Base-by-base conservation (phyloP, 768 basidiomycete species). In the Psilocybe cubensis region DNA sequence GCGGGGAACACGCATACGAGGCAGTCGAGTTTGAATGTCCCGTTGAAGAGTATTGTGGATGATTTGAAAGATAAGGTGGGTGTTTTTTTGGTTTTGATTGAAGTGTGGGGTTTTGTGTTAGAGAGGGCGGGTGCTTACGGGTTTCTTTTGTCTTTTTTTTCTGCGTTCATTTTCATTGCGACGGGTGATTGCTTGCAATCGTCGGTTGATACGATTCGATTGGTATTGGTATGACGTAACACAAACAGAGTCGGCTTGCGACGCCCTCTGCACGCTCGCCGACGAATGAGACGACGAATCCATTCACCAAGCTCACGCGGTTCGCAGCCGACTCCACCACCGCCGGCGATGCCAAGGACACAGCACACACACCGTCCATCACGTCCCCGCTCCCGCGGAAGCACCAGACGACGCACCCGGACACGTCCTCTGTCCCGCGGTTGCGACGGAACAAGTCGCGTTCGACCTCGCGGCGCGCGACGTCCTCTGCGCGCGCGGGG, bases 21-120 rank as follows among this genome's bases (percentile, higher is more conserved):
- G 41, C 62, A 68, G 43, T 25, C 61, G 7, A 72, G 70, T 60
- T 52, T 62, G 21, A 68, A 68, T 27, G 74, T 67, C 0, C 84
- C 84, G 2, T 68, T 88, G 52, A 82, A 76, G 71, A 89, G 89
- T 60, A 92, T 93, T 61, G 88, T 93, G 45, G 90, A 92, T 3
- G 91, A 92, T 72, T 79, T 92, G 52, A 81, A 78, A 63, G 85
- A 82, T 70, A 89, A 87, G 77, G 86, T 84, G 54, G 12, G 52
- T 28, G 27, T 38, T 7, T 24, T 46, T 25, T 4, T 27, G 14
- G 11, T 7, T 18, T 3, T 44, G 7, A 46, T 3, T 9, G 9
- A 31, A 12, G 18, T 27, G n/a, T n/a, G n/a, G n/a, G n/a, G n/a
- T n/a, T n/a, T n/a, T n/a, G n/a, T n/a, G n/a, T n/a, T n/a, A n/a